Evolutionary conservation across 2,329 filamentous ascomycete species (phyloP), one percentile per base, ranked within the genome.

Genomic region (Incumbomyces delicatus): DNA sequence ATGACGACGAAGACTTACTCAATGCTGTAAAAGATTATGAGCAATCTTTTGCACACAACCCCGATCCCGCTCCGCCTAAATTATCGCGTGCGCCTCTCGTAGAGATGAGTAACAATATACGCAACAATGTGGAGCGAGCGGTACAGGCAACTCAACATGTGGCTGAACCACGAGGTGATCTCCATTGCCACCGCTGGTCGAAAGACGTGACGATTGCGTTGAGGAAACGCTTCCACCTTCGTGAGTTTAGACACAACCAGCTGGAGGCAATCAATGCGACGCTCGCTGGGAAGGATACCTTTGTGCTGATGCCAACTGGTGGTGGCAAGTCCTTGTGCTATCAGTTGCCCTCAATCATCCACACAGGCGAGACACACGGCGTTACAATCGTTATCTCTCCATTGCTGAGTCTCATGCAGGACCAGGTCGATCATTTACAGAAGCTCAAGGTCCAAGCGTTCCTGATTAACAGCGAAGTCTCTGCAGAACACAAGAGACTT

Each of bases 251-350:
- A 27, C 80, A 83, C 45, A 92, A 95, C 60, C 92, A 98, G 61
- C 74, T 96, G 1, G 87, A 96, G 64, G 89, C 92, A 12, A 95
- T 98, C 63, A 96, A 98, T 63, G 84, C 89, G 1, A 96, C 92
- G 0, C 70, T 98, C 38, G 74, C 71, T 27, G 92, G 90, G 2
- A 81, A 90, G 53, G 90, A 98, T 65, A 83, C 85, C 0, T 98
- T 98, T 62, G 85, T 98, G 13, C 72, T 98, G 33, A 98, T 98
- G 92, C 92, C 94, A 2, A 98, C 92, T 0, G 92, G 92, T 44
- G 92, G 92, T 50, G 92, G 92, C 35, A 98, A 98, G 62, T 96
- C 90, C 1, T 73, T 98, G 1, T 96, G 92, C 63, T 98, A 98
- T 62, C 94, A 98, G 63, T 70, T 98, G 11, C 94, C 92, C 12